phyloP scores from a whole-genome alignment of 192 early-diverging fungal genomes.

The Entomortierella chlamydospora region DNA sequence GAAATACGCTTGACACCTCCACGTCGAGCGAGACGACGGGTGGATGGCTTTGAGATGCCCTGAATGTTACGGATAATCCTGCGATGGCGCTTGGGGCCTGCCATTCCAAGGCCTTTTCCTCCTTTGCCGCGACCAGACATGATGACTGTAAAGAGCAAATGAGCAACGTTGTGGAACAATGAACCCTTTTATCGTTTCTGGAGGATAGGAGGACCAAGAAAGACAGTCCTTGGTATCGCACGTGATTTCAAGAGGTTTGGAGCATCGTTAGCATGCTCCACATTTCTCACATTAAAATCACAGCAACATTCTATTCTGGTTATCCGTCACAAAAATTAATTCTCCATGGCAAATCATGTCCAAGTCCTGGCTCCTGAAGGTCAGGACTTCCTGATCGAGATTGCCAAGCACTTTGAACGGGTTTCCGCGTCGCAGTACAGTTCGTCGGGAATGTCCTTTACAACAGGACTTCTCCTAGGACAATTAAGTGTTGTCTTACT shows the following conservation, averaged over 20 bases:
- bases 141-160: slow-evolving; percentile 51
- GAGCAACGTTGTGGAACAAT: background rate
- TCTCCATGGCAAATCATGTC: slow-evolving; percentile 34
- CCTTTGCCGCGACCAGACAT: slow-evolving; percentile 99
- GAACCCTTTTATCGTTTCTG: background rate
- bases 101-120: slow-evolving; percentile 99
- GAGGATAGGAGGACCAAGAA: too few species aligned
- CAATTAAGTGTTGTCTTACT: slow-evolving; percentile 62
- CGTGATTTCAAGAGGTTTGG: too few species aligned
- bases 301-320: too few species aligned
- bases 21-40: slow-evolving; percentile 99
- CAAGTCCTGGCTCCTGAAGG: slow-evolving; percentile 32
- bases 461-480: slow-evolving; percentile 61
- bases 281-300: too few species aligned
- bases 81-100: slow-evolving; percentile 98
- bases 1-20: slow-evolving; percentile 99
- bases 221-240: too few species aligned
- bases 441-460: slow-evolving; percentile 59
- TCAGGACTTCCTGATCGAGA: slow-evolving; percentile 43
- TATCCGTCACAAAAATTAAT: too few species aligned
- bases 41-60: slow-evolving; percentile 97
- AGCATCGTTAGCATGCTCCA: too few species aligned
- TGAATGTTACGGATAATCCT: slow-evolving; percentile 99
- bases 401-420: slow-evolving; percentile 29
- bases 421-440: slow-evolving; percentile 13